Evolutionary conservation across 805 yeast species (phyloP), one percentile per base, ranked within the genome.

Genomic region (Pichia paraexigua): DNA sequence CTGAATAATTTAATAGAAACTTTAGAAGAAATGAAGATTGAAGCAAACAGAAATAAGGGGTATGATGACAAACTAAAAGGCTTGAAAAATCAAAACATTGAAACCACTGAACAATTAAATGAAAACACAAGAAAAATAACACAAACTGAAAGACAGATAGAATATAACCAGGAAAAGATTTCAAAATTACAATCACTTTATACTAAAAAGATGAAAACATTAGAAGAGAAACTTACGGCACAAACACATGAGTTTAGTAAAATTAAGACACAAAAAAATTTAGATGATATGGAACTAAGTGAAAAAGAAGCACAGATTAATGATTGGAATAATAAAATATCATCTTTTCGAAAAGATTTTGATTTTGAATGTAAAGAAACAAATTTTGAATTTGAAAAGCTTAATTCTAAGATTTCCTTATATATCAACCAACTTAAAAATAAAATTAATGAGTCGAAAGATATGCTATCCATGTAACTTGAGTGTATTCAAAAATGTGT

Each of bases 351-450:
- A 54, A 64, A 65, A 41, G 76, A 73, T 17, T 77, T 75, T 54
- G 80, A 80, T 47, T 61, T 60, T 25, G 89, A 84, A 57, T 71
- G 76, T 46, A 72, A 76, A 53, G 76, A 72, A 39, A 72, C 82
- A 10, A 78, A 77, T 51, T 62, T 71, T 47, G 85, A 82, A 58
- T 70, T 81, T 50, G 74, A 79, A 22, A 70, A 74, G 53, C 70
- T 85, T 51, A 78, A 78, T 52, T 70, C 79, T 11, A 85, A 80
- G 56, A 71, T 85, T 42, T 71, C 71, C 53, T 64, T 72, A 50
- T 85, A 85, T 58, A 59, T 80, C 48, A 65, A 66, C 41, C 83
- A 79, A 52, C 75, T 81, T 72, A 70, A 71, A 40, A 74, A 71
- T 57, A 63, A 58, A 39, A 44, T 63, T 12, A 46, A 54, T n/a